Evolutionary conservation across 73 alveolate genomes (phyloP), one percentile per base, ranked within the genome.

Genomic region (Breviolum minutum): DNA sequence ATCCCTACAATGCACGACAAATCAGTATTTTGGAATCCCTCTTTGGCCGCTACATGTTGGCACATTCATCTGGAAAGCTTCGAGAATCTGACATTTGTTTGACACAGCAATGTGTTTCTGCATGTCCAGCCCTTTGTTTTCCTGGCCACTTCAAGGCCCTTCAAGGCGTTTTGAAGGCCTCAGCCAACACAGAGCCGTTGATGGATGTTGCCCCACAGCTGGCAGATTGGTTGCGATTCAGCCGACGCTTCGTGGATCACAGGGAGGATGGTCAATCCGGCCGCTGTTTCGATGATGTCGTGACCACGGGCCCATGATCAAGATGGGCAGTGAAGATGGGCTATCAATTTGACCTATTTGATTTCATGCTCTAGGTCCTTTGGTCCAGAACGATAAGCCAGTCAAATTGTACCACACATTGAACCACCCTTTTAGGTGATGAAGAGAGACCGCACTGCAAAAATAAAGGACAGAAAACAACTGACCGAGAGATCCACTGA

Each of bases 241-340:
- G 73, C n/a, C 96, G 96, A 8, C 87, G 96, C 96, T 89, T 89
- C 86, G 81, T 89, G 61, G 96, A 89, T 7, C 86, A 69, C 20
- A 68, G 96, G 11, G 62, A 54, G 30, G 86, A 69, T n/a, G 96
- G 96, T 26, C 96, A 89, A 24, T 69, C 86, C 17, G 96, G 96
- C n/a, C 85, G 96, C 17, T 89, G 96, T 40, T 89, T 89, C 30
- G 96, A 89, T 69, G 86, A 68, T 20, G 96, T 89, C 61, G 62
- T 87, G 84, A n/a, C 54, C 54, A 40, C 54, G 5, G 54, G 54
- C 54, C 54, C 54, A 40, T 40, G 54, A 40, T 3, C 54, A 40
- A 2, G 54, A 40, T 3, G 54, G 54, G 54, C 54, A 40, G 54
- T 40, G 54, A 40, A 40, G 54, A 40, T 40, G 54, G 54, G 54